These are phyloP conservation scores for Verticillium nonalfalfae DNA, from an alignment of 2,329 filamentous ascomycete genomes.

Conservation along the genomic window DNA sequence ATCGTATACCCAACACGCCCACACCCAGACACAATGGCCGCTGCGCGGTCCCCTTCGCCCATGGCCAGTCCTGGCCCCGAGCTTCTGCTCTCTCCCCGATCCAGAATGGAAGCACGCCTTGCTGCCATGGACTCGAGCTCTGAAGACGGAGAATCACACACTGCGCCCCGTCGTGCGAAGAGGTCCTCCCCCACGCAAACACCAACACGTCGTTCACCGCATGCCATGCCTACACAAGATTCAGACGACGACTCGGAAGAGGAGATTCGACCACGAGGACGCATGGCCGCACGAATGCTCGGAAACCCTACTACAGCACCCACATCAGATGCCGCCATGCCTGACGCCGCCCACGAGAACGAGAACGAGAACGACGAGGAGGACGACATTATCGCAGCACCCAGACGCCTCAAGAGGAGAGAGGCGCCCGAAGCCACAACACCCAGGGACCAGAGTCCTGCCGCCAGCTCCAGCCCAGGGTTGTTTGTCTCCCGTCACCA, in stretches of 20 bases:
- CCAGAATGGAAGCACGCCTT: slow-evolving; percentile 49
- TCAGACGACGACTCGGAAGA: slow-evolving; percentile 16
- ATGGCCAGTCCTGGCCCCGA: slow-evolving; percentile 31
- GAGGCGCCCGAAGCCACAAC: slow-evolving; percentile 25
- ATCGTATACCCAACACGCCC: neutral
- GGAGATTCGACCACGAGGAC: slow-evolving; percentile 49
- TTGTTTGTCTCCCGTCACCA: slow-evolving; percentile 47
- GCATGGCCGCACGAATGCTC: slow-evolving; percentile 59
- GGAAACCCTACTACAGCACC: slow-evolving; percentile 20
- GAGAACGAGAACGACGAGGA: too few relatives aligned
- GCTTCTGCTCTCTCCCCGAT: slow-evolving; percentile 42
- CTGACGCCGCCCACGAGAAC: slow-evolving; percentile 23
- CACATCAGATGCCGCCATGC: slow-evolving; percentile 19
- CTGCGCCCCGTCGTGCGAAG: neutral
- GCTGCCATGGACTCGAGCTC: slow-evolving; percentile 43
- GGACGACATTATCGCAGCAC: slow-evolving; percentile 23
- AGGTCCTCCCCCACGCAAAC: neutral
- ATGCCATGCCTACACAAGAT: neutral
- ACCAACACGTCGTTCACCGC: neutral
- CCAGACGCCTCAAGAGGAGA: slow-evolving; percentile 32
- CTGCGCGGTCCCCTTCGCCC: slow-evolving; percentile 38
- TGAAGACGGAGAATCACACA: slow-evolving; percentile 28
- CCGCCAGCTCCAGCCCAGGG: slow-evolving; percentile 29
- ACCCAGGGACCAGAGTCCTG: slow-evolving; percentile 20
- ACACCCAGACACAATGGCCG: slow-evolving; percentile 34